Base-by-base conservation (phyloP, 257 asterid genomes). In the Cinchona pubescens region DNA sequence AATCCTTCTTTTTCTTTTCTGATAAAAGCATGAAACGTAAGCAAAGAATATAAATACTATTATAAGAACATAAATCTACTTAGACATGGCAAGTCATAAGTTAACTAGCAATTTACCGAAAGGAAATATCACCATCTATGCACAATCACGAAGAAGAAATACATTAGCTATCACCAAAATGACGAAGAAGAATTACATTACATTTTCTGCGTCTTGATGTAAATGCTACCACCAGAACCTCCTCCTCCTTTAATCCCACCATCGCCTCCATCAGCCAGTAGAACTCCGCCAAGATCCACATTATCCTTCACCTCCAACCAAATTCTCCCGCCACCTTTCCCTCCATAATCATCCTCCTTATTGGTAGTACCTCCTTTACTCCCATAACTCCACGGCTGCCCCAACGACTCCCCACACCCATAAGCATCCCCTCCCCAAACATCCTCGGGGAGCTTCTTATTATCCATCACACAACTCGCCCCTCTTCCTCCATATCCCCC, bases 401-500 rank as follows among this genome's bases (percentile, higher is more conserved):
- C 86, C 84, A 92, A 77, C n/a, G 88, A 72, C 7, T 84, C 85
- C 98, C n/a, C n/a, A n/a, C 98, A 92, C 15, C 93, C 83, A 83
- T 92, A 89, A 0, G 90, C 82, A 69, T 91, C 91, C 69, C 98
- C 98, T 19, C 98, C 97, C 97, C 97, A 93, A 55, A 87, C 88
- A 67, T 91, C 94, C 81, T 88, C 96, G 19, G 96, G 93, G 3
- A 80, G 85, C 84, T 88, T 88, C 89, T 82, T 85, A 67, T 82
- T 87, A 80, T 90, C 96, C 88, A 87, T 82, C 71, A 93, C 83
- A 59, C 98, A 91, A 80, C 93, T 89, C 10, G 98, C 96, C 25
- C 97, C 98, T 79, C 97, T 88, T 8, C 97, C 97, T 6, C 98
- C 98, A 60, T 88, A 91, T 7, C 98, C 98, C 27, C 92, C 97